Percentiles rank a stretch among this genome's conserved stretches.
These are phyloP conservation scores for Bolboschoenoplectus hybrid DNA, from an alignment of 202 grass and related monocot genomes.

Conservation along the genomic window DNA sequence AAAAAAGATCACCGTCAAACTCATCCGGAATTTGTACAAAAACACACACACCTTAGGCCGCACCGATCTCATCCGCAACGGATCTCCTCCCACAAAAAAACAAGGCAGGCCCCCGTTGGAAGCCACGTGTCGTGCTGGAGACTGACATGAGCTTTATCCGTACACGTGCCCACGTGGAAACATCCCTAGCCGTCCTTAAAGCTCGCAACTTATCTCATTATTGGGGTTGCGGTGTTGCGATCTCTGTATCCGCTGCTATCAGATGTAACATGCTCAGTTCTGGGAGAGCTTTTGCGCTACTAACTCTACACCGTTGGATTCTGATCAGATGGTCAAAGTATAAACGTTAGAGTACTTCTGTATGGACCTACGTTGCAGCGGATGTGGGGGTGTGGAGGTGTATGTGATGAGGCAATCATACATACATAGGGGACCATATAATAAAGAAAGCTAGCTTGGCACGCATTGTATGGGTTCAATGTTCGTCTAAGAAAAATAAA, in stretches of 20 bases:
- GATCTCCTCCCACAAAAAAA: background rate
- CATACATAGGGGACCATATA: slow-evolving; percentile 19
- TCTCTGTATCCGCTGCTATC: background rate
- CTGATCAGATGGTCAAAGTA: background rate
- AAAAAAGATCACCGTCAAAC: too few relatives aligned
- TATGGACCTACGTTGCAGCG: background rate
- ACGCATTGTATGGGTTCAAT: background rate
- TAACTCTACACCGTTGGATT: background rate
- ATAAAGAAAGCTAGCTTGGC: slow-evolving; percentile 26
- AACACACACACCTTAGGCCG: background rate
- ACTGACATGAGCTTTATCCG: background rate
- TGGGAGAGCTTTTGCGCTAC: too few relatives aligned
- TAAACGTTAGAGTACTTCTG: background rate
- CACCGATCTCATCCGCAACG: background rate
- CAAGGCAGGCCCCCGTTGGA: background rate
- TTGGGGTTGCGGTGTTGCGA: background rate
- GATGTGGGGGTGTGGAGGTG: background rate
- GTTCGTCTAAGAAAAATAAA: background rate
- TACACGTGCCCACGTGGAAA: background rate
- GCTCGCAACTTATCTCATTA: background rate
- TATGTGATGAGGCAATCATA: slow-evolving; percentile 20
- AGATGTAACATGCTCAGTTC: background rate
- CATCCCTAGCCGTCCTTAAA: slow-evolving; percentile 22
- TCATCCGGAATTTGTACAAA: background rate
- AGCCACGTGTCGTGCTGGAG: background rate